These are phyloP conservation scores for Dactylellina sp. DNA, from an alignment of 2,329 filamentous ascomycete genomes.

Conservation along the genomic window DNA sequence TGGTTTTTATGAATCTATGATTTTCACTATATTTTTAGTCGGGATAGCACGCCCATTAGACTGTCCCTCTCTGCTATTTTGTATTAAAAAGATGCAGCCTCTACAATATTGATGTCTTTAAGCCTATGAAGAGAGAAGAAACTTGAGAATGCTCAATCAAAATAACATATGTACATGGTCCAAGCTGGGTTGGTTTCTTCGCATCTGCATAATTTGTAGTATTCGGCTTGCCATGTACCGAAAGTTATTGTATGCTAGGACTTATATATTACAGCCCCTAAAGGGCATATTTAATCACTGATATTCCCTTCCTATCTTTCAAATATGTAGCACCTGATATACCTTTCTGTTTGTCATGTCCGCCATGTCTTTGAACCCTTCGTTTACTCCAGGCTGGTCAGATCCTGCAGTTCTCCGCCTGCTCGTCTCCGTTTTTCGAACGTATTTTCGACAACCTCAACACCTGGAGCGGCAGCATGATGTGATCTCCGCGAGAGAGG, in stretches of 20 bases:
- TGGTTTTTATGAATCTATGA: constrained; percentile 13
- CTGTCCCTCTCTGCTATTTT: constrained; percentile 5
- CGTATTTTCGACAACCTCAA: constrained; percentile 49
- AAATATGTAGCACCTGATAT: too few species aligned
- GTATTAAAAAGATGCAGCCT: too few species aligned
- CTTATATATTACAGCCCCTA: too few species aligned
- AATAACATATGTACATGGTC: not conserved
- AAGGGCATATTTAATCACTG: too few species aligned
- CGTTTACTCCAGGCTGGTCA: constrained; percentile 59
- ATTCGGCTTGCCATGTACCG: too few species aligned
- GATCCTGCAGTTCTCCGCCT: constrained; percentile 66
- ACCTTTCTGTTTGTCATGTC: too few species aligned
- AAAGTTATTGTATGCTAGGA: too few species aligned
- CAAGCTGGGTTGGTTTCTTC: not conserved
- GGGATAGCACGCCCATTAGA: not conserved
- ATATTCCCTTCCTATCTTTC: too few species aligned
- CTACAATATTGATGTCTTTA: too few species aligned
- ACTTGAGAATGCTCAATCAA: not conserved
- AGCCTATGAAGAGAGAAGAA: not conserved
- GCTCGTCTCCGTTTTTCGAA: constrained; percentile 67
- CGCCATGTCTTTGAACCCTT: too few species aligned
- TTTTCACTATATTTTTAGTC: not conserved
- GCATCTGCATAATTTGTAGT: too few species aligned
- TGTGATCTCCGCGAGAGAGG: constrained; percentile 65
- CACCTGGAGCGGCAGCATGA: constrained; percentile 43